These are phyloP conservation scores for Exophiala sp. DNA, from an alignment of 2,329 filamentous ascomycete genomes.

Conservation along the genomic window DNA sequence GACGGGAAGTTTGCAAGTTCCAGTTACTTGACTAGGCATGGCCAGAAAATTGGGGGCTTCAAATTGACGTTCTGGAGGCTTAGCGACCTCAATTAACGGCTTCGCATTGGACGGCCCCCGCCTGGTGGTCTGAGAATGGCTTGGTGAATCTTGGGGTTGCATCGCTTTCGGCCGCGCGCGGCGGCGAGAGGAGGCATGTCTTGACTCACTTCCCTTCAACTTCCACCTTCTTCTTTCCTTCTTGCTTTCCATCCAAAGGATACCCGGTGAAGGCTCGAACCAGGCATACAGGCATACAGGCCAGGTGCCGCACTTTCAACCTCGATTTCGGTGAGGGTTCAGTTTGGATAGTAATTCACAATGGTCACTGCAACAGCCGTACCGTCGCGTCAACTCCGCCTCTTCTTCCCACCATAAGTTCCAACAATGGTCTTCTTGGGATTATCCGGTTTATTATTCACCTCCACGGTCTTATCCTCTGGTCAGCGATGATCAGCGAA, in stretches of 20 bases:
- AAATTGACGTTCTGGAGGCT: no score
- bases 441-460: constrained; percentile 14
- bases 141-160: background rate
- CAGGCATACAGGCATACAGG: constrained; percentile 15
- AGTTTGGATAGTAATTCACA: constrained; percentile 26
- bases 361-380: constrained; percentile 2
- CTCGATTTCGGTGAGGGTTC: constrained; percentile 2
- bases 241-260: background rate
- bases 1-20: no score
- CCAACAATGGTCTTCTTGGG: constrained; percentile 16
- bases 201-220: constrained; percentile 1
- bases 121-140: no score
- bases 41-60: no score
- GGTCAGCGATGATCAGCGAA: constrained; percentile 24
- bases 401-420: constrained; percentile 22
- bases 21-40: no score
- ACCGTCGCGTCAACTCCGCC: constrained; percentile 3
- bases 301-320: constrained; percentile 13
- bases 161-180: background rate
- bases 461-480: constrained; percentile 22
- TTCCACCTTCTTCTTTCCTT: constrained; percentile 14
- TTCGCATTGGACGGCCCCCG: no score
- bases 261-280: constrained; percentile 14
- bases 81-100: no score
- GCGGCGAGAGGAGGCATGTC: no score